A percentile compares a stretch with the other conserved stretches of the same genome.
Conservation (phyloP, 2,329 filamentous ascomycete genomes). For the Talaromyces piceae region DNA sequence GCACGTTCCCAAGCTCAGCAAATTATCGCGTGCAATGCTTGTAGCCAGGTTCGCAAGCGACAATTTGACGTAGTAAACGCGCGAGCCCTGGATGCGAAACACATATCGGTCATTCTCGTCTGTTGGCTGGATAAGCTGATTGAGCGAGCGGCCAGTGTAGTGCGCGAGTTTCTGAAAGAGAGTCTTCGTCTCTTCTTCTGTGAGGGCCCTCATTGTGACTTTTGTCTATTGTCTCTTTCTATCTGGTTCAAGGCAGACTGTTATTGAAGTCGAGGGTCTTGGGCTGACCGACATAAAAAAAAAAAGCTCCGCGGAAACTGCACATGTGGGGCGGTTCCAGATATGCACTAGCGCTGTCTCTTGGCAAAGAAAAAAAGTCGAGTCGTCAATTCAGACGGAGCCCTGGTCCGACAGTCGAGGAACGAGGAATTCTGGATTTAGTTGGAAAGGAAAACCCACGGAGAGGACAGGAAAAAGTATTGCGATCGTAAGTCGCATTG, state of each 20-base stretch:
- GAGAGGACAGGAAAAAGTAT: too few species aligned
- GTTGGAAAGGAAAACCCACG: too few species aligned
- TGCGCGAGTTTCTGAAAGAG: slow-evolving; percentile 90
- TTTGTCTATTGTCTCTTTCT: not conserved
- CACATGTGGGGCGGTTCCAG: slow-evolving; percentile 17
- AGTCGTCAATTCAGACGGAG: not conserved
- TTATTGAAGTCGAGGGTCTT: not conserved
- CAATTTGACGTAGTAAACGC: slow-evolving; percentile 87
- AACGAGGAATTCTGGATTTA: too few species aligned
- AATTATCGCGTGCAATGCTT: slow-evolving; percentile 69
- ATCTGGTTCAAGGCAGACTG: not conserved
- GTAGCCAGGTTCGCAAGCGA: slow-evolving; percentile 88
- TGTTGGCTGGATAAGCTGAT: slow-evolving; percentile 70
- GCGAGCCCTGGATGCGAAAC: slow-evolving; percentile 72
- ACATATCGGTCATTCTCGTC: slow-evolving; percentile 72
- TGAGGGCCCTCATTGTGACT: slow-evolving; percentile 67
- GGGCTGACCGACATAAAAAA: not conserved
- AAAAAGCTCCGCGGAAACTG: slow-evolving; percentile 19
- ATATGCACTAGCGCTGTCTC: slow-evolving; percentile 17
- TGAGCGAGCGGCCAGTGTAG: slow-evolving; percentile 82
- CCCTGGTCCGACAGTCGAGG: not conserved
- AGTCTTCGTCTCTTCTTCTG: slow-evolving; percentile 57
- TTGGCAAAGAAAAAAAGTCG: slow-evolving; percentile 26
- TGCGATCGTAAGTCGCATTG: too few species aligned
- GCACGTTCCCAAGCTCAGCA: slow-evolving; percentile 84